Base-by-base conservation (phyloP, 306 rosid genomes). In the Prunus padus region DNA sequence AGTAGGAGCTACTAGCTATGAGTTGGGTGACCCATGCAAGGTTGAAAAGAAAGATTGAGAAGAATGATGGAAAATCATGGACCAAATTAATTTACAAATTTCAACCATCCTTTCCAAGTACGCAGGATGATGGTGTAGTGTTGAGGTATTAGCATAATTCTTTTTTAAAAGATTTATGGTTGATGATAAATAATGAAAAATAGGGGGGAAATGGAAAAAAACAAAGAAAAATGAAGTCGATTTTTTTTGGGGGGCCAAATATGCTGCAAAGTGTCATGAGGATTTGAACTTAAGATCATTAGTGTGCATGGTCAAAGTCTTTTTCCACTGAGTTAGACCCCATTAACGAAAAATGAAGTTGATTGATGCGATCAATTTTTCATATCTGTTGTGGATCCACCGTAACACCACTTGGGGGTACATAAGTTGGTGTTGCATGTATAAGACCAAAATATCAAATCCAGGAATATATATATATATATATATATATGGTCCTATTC, bases 41-140 rank as follows among this genome's bases (percentile, higher is more conserved):
- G 66, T 75, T 85, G 73, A 76, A 80, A 79, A 76, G 25, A 78
- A 74, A 78, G 69, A 81, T 52, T 44, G 56, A 73, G 65, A 77
- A 49, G 28, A 73, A 85, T 84, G 84, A 87, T 91, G 89, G 78
- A 73, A 37, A 37, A 80, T 82, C 82, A 80, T 57, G 45, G 20
- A 72, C 67, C 67, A 4, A 33, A 64, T 37, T 8, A 16, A 23
- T 55, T 37, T 25, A 3, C 20, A 13, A 72, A 63, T 81, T 55
- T 46, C 30, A 71, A 26, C 76, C 75, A 78, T 44, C 76, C 25
- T 33, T 76, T 65, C 50, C 75, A 57, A 81, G 59, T 51, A 72
- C 49, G 42, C 71, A 54, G 68, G 44, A 55, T 75, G 51, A 61
- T 46, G 76, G 72, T 72, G 60, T 72, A 60, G 45, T 37, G 51